Conservation (phyloP, 805 yeast genomes). For the Candida sanyiensis region DNA sequence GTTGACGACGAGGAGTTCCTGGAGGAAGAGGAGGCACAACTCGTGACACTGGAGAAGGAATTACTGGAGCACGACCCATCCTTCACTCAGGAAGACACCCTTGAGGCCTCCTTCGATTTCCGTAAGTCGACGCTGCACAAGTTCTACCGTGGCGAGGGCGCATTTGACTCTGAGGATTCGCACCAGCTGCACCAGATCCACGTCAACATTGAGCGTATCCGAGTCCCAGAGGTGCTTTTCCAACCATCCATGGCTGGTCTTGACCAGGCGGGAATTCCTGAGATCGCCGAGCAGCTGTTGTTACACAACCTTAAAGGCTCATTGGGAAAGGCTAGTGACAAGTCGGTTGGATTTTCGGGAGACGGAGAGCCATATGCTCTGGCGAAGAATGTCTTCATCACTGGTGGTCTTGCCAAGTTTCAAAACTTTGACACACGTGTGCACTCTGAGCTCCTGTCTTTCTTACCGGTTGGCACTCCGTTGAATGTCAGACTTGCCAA, state of each 20-base stretch:
- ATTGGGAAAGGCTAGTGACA: conserved; percentile 35
- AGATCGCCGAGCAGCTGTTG: conserved; percentile 63
- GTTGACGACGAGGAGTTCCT: conserved; percentile 74
- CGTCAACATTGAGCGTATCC: conserved; percentile 81
- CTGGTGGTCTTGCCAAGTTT: conserved; percentile 78
- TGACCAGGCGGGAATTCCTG: conserved; percentile 92
- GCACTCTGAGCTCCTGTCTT: conserved; percentile 57
- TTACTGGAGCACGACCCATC: conserved; percentile 78
- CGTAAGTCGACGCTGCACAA: conserved; percentile 70
- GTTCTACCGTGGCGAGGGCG: conserved; percentile 86
- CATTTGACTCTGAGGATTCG: conserved; percentile 73
- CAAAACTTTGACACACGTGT: conserved; percentile 65
- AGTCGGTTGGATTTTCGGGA: conserved; percentile 39
- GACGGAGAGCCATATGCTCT: conserved; percentile 39
- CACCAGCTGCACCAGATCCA: conserved; percentile 89
- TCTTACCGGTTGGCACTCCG: conserved; percentile 63
- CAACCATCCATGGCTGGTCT: conserved; percentile 93
- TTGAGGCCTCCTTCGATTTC: conserved; percentile 83
- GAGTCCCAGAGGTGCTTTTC: conserved; percentile 87
- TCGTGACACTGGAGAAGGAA: conserved; percentile 63
- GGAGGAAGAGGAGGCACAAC: conserved; percentile 61
- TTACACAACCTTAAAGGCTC: conserved; percentile 38
- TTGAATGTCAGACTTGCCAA: conserved; percentile 56
- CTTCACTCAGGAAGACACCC: conserved; percentile 80
- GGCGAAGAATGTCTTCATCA: conserved; percentile 64